Evolutionary conservation across 1,139 yeast species (phyloP), one percentile per base, ranked within the genome.

Genomic region (Nadsonia commutata): DNA sequence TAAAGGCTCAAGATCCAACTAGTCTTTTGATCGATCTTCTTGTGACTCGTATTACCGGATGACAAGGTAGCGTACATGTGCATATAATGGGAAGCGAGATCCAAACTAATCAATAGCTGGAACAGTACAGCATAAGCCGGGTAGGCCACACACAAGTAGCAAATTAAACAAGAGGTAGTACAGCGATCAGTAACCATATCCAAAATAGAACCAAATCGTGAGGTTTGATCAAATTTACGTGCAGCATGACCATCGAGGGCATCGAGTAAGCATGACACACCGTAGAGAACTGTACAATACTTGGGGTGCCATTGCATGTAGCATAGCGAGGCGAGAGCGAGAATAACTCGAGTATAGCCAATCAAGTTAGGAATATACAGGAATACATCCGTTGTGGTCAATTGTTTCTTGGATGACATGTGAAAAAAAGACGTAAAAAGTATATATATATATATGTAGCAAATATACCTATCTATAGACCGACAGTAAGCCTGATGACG

Each of bases 131-230:
- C 74, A 52, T 64, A 70, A 36, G 55, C 52, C 8, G 97, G 97
- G 57, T 84, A 88, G 43, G 83, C 70, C 38, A 83, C 78, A 53
- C 93, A 76, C 48, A 93, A 70, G 62, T 76, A 90, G 59, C 94
- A 86, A 53, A 86, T 78, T 56, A 93, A 71, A 19, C 95, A 82
- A 13, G 94, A 76, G 0, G 99, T 93, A 20, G 98, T 90, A 60
- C 97, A 90, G 58, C 99, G 72, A 59, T 93, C 99, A 22, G 98
- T 90, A 33, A 93, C 97, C 99, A 93, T 93, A 64, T 93, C 99
- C 55, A 93, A 71, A 19, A 93, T 95, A 13, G 98, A 97, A 31
- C 98, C 99, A 55, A 86, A 85, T 52, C 76, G 74, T 33, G 96
- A 84, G 16, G 95, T 83, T 62, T 93, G 99, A 58, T 82, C 76